Evolutionary conservation across 768 basidiomycete species (phyloP), one percentile per base, ranked within the genome.

Genomic region (Crepidotus variabilis): DNA sequence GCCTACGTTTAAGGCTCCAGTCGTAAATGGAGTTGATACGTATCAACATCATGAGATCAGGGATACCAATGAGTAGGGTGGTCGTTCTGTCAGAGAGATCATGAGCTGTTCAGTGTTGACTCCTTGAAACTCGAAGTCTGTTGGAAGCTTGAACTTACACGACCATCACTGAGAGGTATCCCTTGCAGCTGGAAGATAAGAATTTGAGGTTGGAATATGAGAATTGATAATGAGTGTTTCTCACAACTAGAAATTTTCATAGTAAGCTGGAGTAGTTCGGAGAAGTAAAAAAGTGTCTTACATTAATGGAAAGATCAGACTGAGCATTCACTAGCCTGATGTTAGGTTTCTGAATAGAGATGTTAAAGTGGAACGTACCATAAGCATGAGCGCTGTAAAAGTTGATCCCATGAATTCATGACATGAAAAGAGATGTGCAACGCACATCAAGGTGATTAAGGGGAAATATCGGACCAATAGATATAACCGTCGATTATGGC

Each of bases 1-100:
- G 11, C 18, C 11, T 33, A 65, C 64, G 60, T 5, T 51, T 49
- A 8, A 55, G 18, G 20, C 50, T 51, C 61, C 61, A 65, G 23
- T 52, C 52, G 34, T 65, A 63, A 6, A 63, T 60, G 13, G 64
- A 60, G 43, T 65, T 65, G n/a, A 65, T 55, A 34, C 64, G 60
- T 21, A 65, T 63, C 47, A 65, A 59, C 24, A 65, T 58, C 56
- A 65, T 59, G 33, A 57, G 50, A 47, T 65, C 62, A 4, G 64
- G 61, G 34, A 63, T 56, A 22, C 63, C 55, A n/a, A 60, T 60
- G 39, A 62, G 54, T 18, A 61, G 46, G 22, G 60, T 24, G 11
- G 61, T 55, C 45, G 57, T 66, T 20, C 62, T 63, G 59, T 14
- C 36, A 32, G 33, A 49, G 43, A 22, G 54, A 47, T 54, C 24